Conservation (phyloP, 805 yeast genomes). For the Candida sanyiensis region DNA sequence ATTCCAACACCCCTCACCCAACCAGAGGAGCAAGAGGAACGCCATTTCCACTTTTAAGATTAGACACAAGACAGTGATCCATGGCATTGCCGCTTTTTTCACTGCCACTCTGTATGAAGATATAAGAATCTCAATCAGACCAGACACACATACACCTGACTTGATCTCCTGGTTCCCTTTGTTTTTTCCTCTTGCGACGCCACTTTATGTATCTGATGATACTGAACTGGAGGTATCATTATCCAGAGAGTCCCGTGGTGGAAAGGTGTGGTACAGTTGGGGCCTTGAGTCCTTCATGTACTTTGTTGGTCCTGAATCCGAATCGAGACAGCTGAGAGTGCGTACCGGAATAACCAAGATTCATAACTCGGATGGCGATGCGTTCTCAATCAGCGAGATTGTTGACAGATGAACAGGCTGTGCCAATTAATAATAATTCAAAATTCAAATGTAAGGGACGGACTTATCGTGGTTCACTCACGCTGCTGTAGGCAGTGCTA, state of each 20-base stretch:
- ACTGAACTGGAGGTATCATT: slow-evolving; percentile 48
- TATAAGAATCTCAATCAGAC: slow-evolving; percentile 45
- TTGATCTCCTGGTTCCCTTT: slow-evolving; percentile 66
- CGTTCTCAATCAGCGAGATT: slow-evolving; percentile 15
- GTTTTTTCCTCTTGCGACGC: slow-evolving; percentile 54
- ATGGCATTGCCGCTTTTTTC: slow-evolving; percentile 75
- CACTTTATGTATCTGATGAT: slow-evolving; percentile 47
- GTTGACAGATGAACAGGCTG: slow-evolving; percentile 1
- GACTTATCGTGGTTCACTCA: no score
- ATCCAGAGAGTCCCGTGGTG: slow-evolving; percentile 39
- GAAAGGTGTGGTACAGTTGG: slow-evolving; percentile 67
- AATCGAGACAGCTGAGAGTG: slow-evolving; percentile 29
- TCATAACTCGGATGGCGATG: slow-evolving; percentile 34
- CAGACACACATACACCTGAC: slow-evolving; percentile 38
- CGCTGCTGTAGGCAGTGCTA: no score
- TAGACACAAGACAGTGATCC: slow-evolving; percentile 48
- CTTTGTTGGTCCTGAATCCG: slow-evolving; percentile 22
- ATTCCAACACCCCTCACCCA: slow-evolving; percentile 54
- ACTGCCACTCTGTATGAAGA: slow-evolving; percentile 62
- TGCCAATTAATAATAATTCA: background rate
- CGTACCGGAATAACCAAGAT: slow-evolving; percentile 35
- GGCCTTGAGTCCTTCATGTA: slow-evolving; percentile 46
- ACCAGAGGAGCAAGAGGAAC: slow-evolving; percentile 41
- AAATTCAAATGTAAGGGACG: no score
- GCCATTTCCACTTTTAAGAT: slow-evolving; percentile 38